A percentile compares a stretch with the other conserved stretches of the same genome.
phyloP scores from a whole-genome alignment of 2,329 filamentous ascomycete genomes.

The Microdochium nivale region DNA sequence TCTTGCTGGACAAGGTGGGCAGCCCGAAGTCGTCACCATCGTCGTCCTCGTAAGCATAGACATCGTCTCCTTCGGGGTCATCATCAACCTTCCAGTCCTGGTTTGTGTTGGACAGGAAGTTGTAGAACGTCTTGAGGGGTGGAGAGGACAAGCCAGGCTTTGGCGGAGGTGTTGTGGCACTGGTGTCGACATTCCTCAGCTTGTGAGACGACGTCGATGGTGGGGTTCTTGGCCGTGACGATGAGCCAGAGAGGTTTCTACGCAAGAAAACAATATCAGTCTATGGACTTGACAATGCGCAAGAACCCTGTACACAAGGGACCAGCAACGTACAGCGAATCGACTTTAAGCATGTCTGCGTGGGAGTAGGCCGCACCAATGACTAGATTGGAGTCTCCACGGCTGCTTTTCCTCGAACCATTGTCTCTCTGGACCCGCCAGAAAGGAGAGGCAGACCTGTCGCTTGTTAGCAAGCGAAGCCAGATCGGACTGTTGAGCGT shows the following conservation, averaged over 20 bases:
- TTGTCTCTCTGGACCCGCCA: conserved; percentile 53
- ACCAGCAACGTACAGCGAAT: conserved; percentile 54
- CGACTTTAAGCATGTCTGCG: conserved; percentile 86
- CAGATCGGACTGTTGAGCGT: not conserved
- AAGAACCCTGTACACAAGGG: not conserved
- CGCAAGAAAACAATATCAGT: conserved; percentile 6
- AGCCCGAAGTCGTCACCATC: conserved; percentile 94
- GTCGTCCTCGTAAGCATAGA: conserved; percentile 74
- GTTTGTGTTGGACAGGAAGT: conserved; percentile 72
- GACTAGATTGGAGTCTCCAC: conserved; percentile 61
- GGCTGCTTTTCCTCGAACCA: conserved; percentile 20
- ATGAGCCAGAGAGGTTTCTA: conserved; percentile 51
- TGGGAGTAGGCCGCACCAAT: conserved; percentile 95
- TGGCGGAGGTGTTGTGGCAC: conserved; percentile 44
- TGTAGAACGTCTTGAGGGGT: conserved; percentile 67
- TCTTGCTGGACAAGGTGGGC: conserved; percentile 86
- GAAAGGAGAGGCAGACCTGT: conserved; percentile 79
- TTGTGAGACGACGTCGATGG: conserved; percentile 50
- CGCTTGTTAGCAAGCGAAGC: conserved; percentile 18
- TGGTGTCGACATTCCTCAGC: conserved; percentile 43
- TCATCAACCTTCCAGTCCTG: conserved; percentile 75
- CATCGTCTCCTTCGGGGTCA: conserved; percentile 55
- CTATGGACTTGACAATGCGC: not conserved
- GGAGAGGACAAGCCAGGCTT: conserved; percentile 49
- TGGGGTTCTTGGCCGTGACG: conserved; percentile 67